Evolutionary conservation across 345 rosid genomes (phyloP).

Genomic region (Citropsis articulata): DNA sequence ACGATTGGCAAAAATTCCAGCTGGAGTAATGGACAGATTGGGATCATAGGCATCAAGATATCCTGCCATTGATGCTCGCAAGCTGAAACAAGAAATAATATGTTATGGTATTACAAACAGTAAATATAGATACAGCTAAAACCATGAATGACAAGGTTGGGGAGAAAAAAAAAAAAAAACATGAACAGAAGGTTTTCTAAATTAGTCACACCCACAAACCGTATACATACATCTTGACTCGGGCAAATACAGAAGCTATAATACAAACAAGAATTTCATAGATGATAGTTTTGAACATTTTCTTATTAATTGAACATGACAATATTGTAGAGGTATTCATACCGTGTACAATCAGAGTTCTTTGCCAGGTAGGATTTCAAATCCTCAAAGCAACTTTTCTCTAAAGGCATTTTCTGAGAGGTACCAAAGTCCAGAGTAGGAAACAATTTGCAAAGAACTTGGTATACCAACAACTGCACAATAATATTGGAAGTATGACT

Average conservation of each 20-base stretch:
- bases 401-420: slow-evolving; percentile 45
- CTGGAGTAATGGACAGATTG: slow-evolving; percentile 54
- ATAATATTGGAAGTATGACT: slow-evolving; percentile 11
- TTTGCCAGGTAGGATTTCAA: slow-evolving; percentile 69
- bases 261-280: background rate
- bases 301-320: background rate
- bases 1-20: slow-evolving; percentile 84
- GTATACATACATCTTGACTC: background rate
- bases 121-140: background rate
- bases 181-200: background rate
- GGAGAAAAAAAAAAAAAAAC: no score
- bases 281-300: background rate
- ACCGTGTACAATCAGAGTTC: slow-evolving; percentile 92
- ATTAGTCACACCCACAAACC: background rate
- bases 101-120: no score
- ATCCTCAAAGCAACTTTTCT: slow-evolving; percentile 70
- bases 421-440: slow-evolving; percentile 36
- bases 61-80: slow-evolving; percentile 93
- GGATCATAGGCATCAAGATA: slow-evolving; percentile 93
- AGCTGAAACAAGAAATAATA: slow-evolving; percentile 38
- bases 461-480: slow-evolving; percentile 79
- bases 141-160: background rate
- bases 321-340: slow-evolving; percentile 10
- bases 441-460: slow-evolving; percentile 65
- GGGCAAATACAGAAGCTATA: background rate